Evolutionary conservation across 345 rosid genomes (phyloP).

Genomic region (Chamaenerion angustifolium): DNA sequence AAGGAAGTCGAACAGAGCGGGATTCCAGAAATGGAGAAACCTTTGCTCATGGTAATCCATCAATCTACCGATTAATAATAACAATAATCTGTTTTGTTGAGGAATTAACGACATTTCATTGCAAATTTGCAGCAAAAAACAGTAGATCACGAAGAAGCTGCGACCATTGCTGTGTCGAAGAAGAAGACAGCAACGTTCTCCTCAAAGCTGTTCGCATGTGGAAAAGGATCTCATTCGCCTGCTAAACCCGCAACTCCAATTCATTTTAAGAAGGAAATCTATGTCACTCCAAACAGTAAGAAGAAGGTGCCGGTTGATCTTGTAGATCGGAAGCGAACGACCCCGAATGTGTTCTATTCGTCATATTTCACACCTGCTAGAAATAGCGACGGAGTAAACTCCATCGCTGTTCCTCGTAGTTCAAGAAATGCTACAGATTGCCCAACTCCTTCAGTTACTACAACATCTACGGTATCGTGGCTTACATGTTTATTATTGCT

Average conservation of each 20-base stretch:
- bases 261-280: conserved; percentile 13
- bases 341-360: conserved; percentile 17
- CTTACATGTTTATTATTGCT: no score
- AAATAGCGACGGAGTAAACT: conserved; percentile 3
- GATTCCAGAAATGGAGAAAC: conserved; percentile 10
- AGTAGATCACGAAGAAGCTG: conserved; percentile 3
- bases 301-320: conserved; percentile 10
- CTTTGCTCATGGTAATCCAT: conserved; percentile 8
- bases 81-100: no score
- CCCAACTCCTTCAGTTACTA: conserved; percentile 15
- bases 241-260: conserved; percentile 9
- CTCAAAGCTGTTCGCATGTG: conserved; percentile 5
- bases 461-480: not conserved
- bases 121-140: conserved; percentile 2
- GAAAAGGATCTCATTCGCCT: conserved; percentile 10
- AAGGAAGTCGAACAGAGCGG: conserved; percentile 7
- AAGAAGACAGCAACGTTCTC: conserved; percentile 16
- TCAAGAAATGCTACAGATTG: conserved; percentile 2
- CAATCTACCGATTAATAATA: not conserved
- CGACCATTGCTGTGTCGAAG: conserved; percentile 5
- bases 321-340: conserved; percentile 10
- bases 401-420: conserved; percentile 1
- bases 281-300: conserved; percentile 9
- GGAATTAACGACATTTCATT: no score
- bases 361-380: conserved; percentile 12